Evolutionary conservation across 495 filamentous ascomycete genomes (phyloP).

Genomic region (Friedmanniomyces simplex): DNA sequence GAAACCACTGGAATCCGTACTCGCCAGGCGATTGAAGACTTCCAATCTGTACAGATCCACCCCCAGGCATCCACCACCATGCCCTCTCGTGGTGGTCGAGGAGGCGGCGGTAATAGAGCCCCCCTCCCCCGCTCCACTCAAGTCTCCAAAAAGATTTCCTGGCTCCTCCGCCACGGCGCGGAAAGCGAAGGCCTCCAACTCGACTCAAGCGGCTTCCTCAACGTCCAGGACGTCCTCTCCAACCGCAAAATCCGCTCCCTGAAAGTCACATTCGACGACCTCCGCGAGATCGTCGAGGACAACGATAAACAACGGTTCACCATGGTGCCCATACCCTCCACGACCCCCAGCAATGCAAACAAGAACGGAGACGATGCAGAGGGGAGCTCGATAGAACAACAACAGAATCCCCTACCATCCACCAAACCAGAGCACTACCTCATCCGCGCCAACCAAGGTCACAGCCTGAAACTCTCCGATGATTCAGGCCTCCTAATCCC

Average conservation of each 20-base stretch:
- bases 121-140: conserved; percentile 45
- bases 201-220: conserved; percentile 68
- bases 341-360: not conserved
- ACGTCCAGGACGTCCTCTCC: conserved; percentile 61
- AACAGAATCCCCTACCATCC: not conserved
- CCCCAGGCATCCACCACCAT: not conserved
- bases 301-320: conserved; percentile 92
- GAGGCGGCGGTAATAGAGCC: conserved; percentile 24
- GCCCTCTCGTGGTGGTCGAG: not conserved
- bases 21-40: not conserved
- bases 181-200: conserved; percentile 64
- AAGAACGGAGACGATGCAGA: conserved; percentile 2
- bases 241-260: conserved; percentile 60
- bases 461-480: conserved; percentile 56
- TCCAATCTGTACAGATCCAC: not conserved
- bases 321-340: conserved; percentile 36
- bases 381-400: not conserved
- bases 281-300: conserved; percentile 54
- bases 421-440: conserved; percentile 56
- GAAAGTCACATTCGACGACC: conserved; percentile 60
- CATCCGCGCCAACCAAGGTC: conserved; percentile 92
- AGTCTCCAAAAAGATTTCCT: conserved; percentile 72
- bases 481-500: conserved; percentile 57
- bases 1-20: too few relatives aligned
- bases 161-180: conserved; percentile 75